Evolutionary conservation across 2,329 filamentous ascomycete genomes (phyloP), one percentile per base, ranked within the genome.

Genomic region (Botrytis aclada): DNA sequence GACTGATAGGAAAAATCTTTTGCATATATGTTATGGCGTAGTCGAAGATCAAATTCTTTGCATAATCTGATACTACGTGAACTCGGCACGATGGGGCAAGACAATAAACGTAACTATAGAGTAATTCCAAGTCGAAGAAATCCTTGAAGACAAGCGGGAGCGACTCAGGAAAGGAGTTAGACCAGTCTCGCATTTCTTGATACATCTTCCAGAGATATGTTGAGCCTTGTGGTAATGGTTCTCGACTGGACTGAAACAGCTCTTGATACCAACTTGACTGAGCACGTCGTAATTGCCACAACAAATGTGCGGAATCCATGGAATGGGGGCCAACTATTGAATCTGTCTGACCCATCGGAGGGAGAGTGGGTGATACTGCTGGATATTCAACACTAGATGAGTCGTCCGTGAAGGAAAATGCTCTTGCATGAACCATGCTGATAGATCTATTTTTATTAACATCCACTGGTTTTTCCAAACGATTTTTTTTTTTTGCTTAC

Each of bases 341-440:
- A 75, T 75, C 72, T 58, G 72, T 67, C 29, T 82, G 76, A 64
- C 80, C 71, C 51, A 81, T 77, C 63, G 80, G 66, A 54, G 78
- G 72, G 75, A 74, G 41, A 58, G 80, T 76, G 62, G 69, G 74
- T 43, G 78, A 78, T n/a, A 83, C 80, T 71, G 88, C 86, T 1
- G 94, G 94, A 75, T 94, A 88, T n/a, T 88, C 88, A 43, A 98
- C 95, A 76, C 93, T 91, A 39, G 93, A 88, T 9, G 95, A 92
- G 72, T 95, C 93, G 80, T 98, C 95, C 0, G 94, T 95, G 80
- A 98, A 98, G 0, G 95, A 97, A 81, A 98, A 98, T 0, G 94
- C 91, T 47, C 94, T 88, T 18, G 93, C 93, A 77, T 97, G 90
- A 7, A 95, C 93, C 85, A 97, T 92, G 77, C 94, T 97, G 63